Evolutionary conservation across 1,139 yeast species (phyloP), one percentile per base, ranked within the genome.

Genomic region (Kodamaea ohmeri): DNA sequence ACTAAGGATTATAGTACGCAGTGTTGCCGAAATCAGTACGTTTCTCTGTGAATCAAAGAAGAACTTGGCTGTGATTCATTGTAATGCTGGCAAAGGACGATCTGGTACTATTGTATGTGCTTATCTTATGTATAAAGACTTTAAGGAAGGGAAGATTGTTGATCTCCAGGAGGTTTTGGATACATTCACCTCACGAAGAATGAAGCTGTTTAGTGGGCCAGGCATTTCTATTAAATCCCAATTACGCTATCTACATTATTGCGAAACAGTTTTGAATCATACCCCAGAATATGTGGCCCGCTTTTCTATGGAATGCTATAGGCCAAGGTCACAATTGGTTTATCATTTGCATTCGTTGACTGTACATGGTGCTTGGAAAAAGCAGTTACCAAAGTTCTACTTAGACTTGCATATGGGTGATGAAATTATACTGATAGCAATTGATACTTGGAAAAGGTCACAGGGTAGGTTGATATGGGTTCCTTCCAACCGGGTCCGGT

Each of bases 21-120:
- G 76, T 2, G 67, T 80, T 0, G 51, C 55, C 12, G 73, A 71
- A 1, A 72, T 90, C 7, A 62, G 70, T 35, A 47, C 50, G 1
- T 82, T 59, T 46, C 52, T 83, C 22, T 24, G 32, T 1, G 20
- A 44, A 2, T 47, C 50, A 4, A 53, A 54, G 0, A 42, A 55
- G 0, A 72, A 75, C 45, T 80, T 80, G 1, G 94, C 85, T 0
- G 73, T 89, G 0, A 60, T 90, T 7, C 97, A 92, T 55, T 92
- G 97, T 55, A 82, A 85, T 51, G 89, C 88, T 42, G 97, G 97
- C 0, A 90, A 88, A 56, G 97, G 97, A 0, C 65, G 97, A 24
- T 81, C 95, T 0, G 97, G 97, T 0, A 76, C 90, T 0, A 61
- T 87, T 3, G 74, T 76, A 2, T 78, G 89, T 49, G 87, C 90